Evolutionary conservation across 164 flowering plant species (phyloP).

Genomic region (Magnolia sinica): DNA sequence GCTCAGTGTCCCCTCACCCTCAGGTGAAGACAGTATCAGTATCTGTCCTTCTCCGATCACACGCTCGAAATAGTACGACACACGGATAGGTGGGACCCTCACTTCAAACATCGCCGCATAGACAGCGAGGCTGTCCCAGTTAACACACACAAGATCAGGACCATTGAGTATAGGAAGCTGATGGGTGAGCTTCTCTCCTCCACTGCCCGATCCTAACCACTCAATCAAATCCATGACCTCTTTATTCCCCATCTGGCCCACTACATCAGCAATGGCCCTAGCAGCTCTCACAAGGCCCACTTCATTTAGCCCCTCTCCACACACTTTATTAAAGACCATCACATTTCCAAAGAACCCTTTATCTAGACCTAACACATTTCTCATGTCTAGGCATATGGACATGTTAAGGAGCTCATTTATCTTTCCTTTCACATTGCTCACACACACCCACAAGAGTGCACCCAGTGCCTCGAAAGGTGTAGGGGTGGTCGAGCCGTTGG

Average conservation of each 20-base stretch:
- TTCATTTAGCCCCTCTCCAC: constrained; percentile 14
- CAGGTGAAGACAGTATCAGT: constrained; percentile 41
- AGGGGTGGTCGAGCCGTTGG: neutral
- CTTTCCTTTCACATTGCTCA: constrained; percentile 43
- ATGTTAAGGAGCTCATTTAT: constrained; percentile 36
- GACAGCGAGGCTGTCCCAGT: constrained; percentile 32
- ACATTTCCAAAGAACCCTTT: constrained; percentile 62
- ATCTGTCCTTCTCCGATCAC: constrained; percentile 41
- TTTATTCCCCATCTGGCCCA: constrained; percentile 28
- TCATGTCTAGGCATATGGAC: constrained; percentile 47
- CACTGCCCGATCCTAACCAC: constrained; percentile 34
- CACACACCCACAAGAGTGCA: constrained; percentile 52
- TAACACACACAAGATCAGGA: constrained; percentile 42
- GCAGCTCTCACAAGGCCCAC: constrained; percentile 29
- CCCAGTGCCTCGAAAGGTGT: constrained; percentile 41
- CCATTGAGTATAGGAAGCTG: constrained; percentile 18
- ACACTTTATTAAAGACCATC: constrained; percentile 49
- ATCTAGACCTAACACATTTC: constrained; percentile 40
- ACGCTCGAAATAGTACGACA: constrained; percentile 47
- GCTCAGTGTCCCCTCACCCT: constrained; percentile 37
- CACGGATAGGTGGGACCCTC: constrained; percentile 30
- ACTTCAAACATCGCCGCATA: constrained; percentile 34
- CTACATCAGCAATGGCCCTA: constrained; percentile 25
- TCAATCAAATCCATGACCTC: constrained; percentile 47
- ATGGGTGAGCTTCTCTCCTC: neutral